Evolutionary conservation across 352 stramenopile genomes (phyloP), one percentile per base, ranked within the genome.

Genomic region (Pythium aristosporum): DNA sequence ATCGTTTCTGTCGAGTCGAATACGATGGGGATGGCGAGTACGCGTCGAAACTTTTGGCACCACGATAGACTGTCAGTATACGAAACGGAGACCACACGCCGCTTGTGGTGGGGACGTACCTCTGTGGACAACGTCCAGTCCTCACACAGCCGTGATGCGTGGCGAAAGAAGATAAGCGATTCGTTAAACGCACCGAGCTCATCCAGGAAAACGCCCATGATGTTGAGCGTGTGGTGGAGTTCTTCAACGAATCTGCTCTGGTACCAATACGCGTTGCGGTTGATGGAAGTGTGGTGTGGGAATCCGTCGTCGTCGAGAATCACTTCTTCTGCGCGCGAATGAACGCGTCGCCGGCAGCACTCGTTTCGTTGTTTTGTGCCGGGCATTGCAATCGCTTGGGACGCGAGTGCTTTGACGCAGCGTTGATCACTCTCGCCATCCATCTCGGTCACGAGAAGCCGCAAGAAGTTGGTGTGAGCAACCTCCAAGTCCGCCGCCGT

Each of bases 151-250:
- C 34, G 47, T 20, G 63, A 55, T 20, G 71, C 72, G 23, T 71
- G 62, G 6, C 49, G 12, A 58, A 88, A 84, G 54, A 86, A 85
- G 1, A n/a, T 15, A 1, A 81, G 57, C 2, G 80, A 89, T 48
- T 74, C 64, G 10, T 72, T 16, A 60, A 87, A 89, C 8, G 71
- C 61, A 1, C 78, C 78, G 16, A 84, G 41, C 39, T 89, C 80
- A 42, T 90, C 81, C 30, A 87, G 32, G 55, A 88, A 86, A n/a
- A 88, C 80, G 21, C 78, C 76, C 75, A 89, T 84, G 34, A 80
- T 63, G 21, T 75, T 79, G 5, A 82, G 46, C 8, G 76, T 64
- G 16, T 87, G 53, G 47, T 76, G 86, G 2, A 87, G 51, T 50
- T 87, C 76, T 42, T 77, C 61, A 13, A 75, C 68, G 44, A 85